Evolutionary conservation across 495 filamentous ascomycete species (phyloP).

Genomic region (Diplogelasinospora grovesii): DNA sequence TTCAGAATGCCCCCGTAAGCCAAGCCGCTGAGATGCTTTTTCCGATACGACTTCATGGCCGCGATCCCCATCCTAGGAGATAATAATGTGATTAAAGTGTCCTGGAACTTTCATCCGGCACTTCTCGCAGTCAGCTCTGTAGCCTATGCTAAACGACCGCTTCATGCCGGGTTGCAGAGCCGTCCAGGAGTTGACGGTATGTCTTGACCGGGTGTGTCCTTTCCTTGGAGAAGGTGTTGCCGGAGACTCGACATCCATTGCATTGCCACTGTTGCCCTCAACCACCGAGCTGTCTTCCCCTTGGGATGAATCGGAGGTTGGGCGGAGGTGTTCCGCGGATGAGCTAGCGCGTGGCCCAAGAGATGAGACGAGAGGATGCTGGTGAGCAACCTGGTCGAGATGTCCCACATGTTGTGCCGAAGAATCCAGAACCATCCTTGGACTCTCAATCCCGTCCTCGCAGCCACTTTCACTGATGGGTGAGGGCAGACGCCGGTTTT

Average conservation of each 20-base stretch:
- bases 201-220: conserved; percentile 39
- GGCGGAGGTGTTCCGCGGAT: conserved; percentile 7
- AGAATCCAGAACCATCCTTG: conserved; percentile 34
- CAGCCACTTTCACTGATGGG: conserved; percentile 64
- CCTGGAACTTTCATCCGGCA: conserved; percentile 73
- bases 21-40: too few species aligned
- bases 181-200: conserved; percentile 44
- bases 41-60: too few species aligned
- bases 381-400: conserved; percentile 29
- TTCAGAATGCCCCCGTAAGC: too few species aligned
- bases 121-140: conserved; percentile 79
- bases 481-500: conserved; percentile 56
- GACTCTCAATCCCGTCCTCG: conserved; percentile 33
- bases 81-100: conserved; percentile 80
- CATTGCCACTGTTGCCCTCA: conserved; percentile 7
- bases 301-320: not conserved
- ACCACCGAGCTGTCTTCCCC: conserved; percentile 6
- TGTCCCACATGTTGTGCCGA: conserved; percentile 17
- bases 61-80: conserved; percentile 34
- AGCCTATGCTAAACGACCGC: conserved; percentile 73
- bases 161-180: conserved; percentile 50
- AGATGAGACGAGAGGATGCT: conserved; percentile 26
- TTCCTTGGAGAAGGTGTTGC: conserved; percentile 32
- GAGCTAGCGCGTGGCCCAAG: conserved; percentile 15
- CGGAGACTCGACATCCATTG: conserved; percentile 25